Evolutionary conservation across 1,284 basidiomycete genomes (phyloP).

Genomic region (Fistulina hepatica): DNA sequence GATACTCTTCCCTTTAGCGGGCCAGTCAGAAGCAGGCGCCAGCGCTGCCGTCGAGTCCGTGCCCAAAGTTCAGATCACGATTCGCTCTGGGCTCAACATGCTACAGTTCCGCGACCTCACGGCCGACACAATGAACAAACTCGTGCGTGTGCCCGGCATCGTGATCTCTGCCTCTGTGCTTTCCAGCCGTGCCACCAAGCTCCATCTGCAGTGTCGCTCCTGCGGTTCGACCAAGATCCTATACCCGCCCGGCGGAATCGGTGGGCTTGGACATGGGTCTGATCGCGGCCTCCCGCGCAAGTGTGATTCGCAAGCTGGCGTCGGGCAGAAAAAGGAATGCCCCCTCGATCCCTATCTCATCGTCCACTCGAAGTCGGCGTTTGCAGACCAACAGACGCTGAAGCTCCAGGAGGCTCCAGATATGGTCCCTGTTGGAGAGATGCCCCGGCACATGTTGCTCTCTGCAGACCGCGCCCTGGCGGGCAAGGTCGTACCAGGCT

Average conservation of each 20-base stretch:
- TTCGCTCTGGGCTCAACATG: slow-evolving; percentile 84
- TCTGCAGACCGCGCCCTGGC: slow-evolving; percentile 87
- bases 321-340: slow-evolving; percentile 84
- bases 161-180: slow-evolving; percentile 95
- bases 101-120: slow-evolving; percentile 90
- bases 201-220: slow-evolving; percentile 88
- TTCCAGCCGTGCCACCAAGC: slow-evolving; percentile 84
- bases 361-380: slow-evolving; percentile 88
- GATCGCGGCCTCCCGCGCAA: slow-evolving; percentile 74
- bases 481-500: slow-evolving; percentile 89
- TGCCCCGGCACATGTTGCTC: slow-evolving; percentile 92
- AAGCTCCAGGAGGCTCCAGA: slow-evolving; percentile 99
- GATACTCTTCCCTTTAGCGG: slow-evolving; percentile 66
- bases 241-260: slow-evolving; percentile 74
- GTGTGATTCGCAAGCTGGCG: slow-evolving; percentile 68
- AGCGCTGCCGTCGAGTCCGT: slow-evolving; percentile 55
- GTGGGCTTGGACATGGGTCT: slow-evolving; percentile 74
- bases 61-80: slow-evolving; percentile 82
- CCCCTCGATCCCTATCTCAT: slow-evolving; percentile 95
- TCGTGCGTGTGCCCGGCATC: slow-evolving; percentile 95
- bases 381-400: slow-evolving; percentile 93
- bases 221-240: slow-evolving; percentile 81
- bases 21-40: slow-evolving; percentile 37
- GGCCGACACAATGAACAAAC: slow-evolving; percentile 89
- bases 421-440: slow-evolving; percentile 98